Base-by-base conservation (phyloP, 176 grass and related monocot species). In the Avena eriantha region DNA sequence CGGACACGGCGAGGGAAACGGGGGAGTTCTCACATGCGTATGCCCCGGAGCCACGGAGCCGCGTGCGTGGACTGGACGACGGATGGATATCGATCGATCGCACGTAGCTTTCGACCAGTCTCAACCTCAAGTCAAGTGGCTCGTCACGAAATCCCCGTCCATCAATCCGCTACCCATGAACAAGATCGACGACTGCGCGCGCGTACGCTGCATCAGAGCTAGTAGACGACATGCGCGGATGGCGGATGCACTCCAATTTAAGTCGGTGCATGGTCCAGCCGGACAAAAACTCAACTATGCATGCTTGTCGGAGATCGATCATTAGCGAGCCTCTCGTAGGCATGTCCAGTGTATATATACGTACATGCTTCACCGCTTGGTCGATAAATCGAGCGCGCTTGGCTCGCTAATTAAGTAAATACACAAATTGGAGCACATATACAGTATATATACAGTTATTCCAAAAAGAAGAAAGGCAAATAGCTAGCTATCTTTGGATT, bases 1-100 rank as follows among this genome's bases (percentile, higher is more conserved):
- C n/a, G 46, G 80, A 79, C 74, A 84, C 8, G 11, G 75, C 29
- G 87, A 84, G 55, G 0, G 45, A 89, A 89, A 73, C 14, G 29
- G 54, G 73, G 63, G 75, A 18, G 16, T 19, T 64, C 74, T 63
- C 75, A 84, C 87, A 73, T 79, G 87, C 74, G 4, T 11, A 56
- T 21, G 16, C 39, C 11, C 56, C 12, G 48, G 48, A 50, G 50
- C 50, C 50, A 29, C 50, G 14, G 50, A 53, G 50, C 50, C 12
- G 50, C 50, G 1, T 24, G 7, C 16, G 19, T 19, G 7, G 57
- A 41, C 39, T 19, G 7, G 57, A 41, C 39, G 39, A 41, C 39
- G 82, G 57, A 29, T 54, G 71, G 12, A 17, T n/a, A 3, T 11
- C 24, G 9, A 63, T 22, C 33, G 6, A 7, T 45, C 59, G 26